Evolutionary conservation across 805 yeast species (phyloP).

Genomic region (Kuraishia piskuri): DNA sequence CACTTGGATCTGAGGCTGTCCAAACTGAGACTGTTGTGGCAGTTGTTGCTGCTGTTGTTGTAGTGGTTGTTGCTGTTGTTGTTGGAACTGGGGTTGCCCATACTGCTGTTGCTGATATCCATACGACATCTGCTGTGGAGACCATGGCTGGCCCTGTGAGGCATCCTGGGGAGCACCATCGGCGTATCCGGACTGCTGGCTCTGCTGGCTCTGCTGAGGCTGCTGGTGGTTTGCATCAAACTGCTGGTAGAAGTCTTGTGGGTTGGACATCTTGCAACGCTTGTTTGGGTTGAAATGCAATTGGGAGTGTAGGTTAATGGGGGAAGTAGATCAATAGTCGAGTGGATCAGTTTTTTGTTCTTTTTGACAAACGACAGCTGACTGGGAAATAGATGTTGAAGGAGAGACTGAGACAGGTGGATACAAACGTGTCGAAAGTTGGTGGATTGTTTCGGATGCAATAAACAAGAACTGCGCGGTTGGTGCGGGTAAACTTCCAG

Average conservation of each 20-base stretch:
- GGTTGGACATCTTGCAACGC: background rate
- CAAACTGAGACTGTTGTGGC: background rate
- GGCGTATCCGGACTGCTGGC: background rate
- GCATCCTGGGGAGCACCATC: background rate
- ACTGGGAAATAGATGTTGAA: background rate
- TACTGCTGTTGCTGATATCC: background rate
- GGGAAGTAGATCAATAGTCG: no score
- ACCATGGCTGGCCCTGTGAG: background rate
- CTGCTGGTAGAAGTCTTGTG: background rate
- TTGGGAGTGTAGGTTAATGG: no score
- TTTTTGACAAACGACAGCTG: no score
- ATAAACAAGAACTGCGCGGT: no score
- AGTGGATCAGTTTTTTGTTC: no score
- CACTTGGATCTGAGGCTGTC: conserved; percentile 28
- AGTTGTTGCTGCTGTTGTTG: background rate
- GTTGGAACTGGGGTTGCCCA: background rate
- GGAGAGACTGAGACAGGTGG: background rate
- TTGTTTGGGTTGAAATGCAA: background rate
- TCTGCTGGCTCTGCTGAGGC: background rate
- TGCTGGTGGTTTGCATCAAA: background rate
- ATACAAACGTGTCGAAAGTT: background rate
- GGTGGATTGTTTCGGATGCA: background rate
- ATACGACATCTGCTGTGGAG: background rate
- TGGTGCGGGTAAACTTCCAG: no score
- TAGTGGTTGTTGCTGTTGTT: background rate